These are phyloP conservation scores for Saposhnikovia divaricata DNA, from an alignment of 129 eudicot genomes.

Conservation along the genomic window DNA sequence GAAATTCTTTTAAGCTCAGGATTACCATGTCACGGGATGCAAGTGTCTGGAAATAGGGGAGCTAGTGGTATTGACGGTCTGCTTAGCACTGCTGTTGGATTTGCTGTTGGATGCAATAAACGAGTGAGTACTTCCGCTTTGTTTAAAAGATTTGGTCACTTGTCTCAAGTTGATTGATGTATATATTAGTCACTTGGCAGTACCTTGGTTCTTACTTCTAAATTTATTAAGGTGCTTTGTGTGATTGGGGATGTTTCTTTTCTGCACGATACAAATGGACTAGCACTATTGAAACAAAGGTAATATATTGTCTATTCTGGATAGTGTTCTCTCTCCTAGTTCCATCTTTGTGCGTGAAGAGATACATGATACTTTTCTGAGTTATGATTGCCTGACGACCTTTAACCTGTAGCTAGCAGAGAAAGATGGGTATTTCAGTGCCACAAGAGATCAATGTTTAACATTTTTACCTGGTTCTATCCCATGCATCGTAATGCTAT, in stretches of 20 bases:
- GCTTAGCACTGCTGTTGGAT: slow-evolving; percentile 86
- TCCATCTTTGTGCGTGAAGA: not conserved
- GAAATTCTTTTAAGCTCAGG: slow-evolving; percentile 29
- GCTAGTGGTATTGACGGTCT: slow-evolving; percentile 99
- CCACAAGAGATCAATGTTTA: not conserved
- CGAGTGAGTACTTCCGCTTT: slow-evolving; percentile 40
- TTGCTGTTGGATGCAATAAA: slow-evolving; percentile 81
- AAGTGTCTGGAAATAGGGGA: slow-evolving; percentile 77
- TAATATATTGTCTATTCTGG: slow-evolving; percentile 9
- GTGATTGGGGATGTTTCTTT: slow-evolving; percentile 89
- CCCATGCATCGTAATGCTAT: not conserved
- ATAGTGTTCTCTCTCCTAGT: too few species aligned
- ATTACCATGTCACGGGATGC: slow-evolving; percentile 56
- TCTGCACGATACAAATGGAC: slow-evolving; percentile 93
- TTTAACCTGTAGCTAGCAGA: not conserved
- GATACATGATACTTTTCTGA: not conserved
- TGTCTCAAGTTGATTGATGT: slow-evolving; percentile 7
- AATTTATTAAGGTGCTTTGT: slow-evolving; percentile 56
- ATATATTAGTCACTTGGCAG: not conserved
- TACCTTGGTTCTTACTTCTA: slow-evolving; percentile 3
- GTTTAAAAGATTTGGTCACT: not conserved
- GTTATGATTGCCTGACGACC: not conserved
- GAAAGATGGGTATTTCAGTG: not conserved
- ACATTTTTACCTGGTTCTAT: not conserved
- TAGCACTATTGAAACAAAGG: slow-evolving; percentile 66